Evolutionary conservation across 805 yeast species (phyloP).

Genomic region (Yamadazyma akitaensis): DNA sequence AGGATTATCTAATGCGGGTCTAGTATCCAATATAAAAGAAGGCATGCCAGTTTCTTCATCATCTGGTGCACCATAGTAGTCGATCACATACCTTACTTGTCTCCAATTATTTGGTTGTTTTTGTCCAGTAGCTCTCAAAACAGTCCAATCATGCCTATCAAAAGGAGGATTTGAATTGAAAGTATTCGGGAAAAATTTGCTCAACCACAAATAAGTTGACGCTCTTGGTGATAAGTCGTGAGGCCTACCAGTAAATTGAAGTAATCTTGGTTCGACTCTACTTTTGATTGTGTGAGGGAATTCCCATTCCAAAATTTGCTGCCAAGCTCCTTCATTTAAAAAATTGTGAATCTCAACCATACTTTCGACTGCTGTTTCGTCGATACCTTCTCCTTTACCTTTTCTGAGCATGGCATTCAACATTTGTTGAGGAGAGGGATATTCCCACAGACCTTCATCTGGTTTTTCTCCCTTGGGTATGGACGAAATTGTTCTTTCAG

Average conservation of each 20-base stretch:
- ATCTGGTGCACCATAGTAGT: conserved; percentile 94
- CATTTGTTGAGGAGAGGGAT: conserved; percentile 99
- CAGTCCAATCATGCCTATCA: conserved; percentile 99
- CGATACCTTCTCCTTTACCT: conserved; percentile 83
- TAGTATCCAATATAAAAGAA: conserved; percentile 84
- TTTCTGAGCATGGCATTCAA: conserved; percentile 94
- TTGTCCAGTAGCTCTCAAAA: conserved; percentile 58
- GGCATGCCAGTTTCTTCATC: conserved; percentile 85
- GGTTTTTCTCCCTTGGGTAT: conserved; percentile 78
- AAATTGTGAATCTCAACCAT: conserved; percentile 98
- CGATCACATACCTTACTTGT: conserved; percentile 87
- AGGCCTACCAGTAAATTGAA: conserved; percentile 90
- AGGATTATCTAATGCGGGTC: conserved; percentile 85
- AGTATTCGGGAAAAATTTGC: conserved; percentile 65
- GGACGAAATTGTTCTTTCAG: conserved; percentile 76
- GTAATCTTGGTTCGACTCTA: conserved; percentile 65
- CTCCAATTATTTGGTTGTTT: conserved; percentile 46
- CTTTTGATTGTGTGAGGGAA: conserved; percentile 56
- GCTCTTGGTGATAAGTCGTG: conserved; percentile 87
- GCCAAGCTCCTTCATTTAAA: conserved; percentile 97
- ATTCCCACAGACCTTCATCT: conserved; percentile 87
- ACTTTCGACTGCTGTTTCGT: conserved; percentile 92
- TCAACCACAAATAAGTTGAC: conserved; percentile 57
- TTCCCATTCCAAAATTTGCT: conserved; percentile 92
- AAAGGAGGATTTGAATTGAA: conserved; percentile 85